Base-by-base conservation (phyloP, 805 yeast genomes). In the Maudiozyma barnettii region DNA sequence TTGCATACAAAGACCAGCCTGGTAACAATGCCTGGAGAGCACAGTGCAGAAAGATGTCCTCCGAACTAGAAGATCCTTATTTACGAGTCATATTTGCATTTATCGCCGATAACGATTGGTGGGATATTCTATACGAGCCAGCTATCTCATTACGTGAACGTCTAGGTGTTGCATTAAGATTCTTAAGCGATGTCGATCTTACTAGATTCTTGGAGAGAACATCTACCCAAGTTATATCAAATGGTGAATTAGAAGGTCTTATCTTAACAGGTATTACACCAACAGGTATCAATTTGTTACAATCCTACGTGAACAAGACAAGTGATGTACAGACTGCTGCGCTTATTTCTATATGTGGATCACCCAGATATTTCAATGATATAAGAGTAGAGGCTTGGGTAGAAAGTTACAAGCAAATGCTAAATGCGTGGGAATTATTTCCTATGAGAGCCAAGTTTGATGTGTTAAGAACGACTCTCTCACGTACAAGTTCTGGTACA, bases 21-120 rank as follows among this genome's bases (percentile, higher is more conserved):
- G 74, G 74, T 12, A 85, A 85, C 58, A 82, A 81, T 63, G 77
- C 89, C 0, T 91, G 98, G 98, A 82, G 87, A 57, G 95, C 88
- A 47, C 96, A 88, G 61, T 91, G 97, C 62, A 79, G 96, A 46
- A 75, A 75, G 49, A 76, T 91, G 74, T 85, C 97, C 0, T 76
- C 84, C n/a, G 96, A 88, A 55, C 71, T 91, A 48, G 91, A 84
- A 12, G 82, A 86, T 58, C 96, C 98, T 0, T 91, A 91, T 60
- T 67, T 91, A 50, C 70, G 97, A 40, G 96, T 95, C 0, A 85
- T 91, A 1, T 91, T 91, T 71, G 96, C 96, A 0, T 91, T 81
- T 56, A 83, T 91, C 46, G 89, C 96, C 0, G 96, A 91, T 59
- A 84, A 87, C 41, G 93, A 90, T 53, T 91, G 98, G 97, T 83